phyloP scores from a whole-genome alignment of 140 eudicot genomes.

The Ambrosia hybrid region DNA sequence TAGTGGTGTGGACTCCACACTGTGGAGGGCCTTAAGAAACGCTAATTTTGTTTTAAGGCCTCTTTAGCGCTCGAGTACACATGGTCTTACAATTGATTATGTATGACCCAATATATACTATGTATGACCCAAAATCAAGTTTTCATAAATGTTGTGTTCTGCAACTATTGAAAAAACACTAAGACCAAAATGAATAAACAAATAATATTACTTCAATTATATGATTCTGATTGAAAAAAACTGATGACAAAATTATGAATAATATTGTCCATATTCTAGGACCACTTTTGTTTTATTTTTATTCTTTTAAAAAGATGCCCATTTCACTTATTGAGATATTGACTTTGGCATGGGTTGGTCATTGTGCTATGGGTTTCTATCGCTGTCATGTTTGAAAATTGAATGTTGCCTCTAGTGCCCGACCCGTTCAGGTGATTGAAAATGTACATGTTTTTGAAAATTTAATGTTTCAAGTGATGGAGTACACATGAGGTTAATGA shows the following conservation, averaged over 20 bases:
- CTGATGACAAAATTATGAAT: neutral
- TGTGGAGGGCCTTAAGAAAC: no score
- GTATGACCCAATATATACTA: no score
- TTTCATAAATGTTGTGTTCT: neutral
- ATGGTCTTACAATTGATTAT: no score
- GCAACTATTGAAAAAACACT: neutral
- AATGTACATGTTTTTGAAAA: neutral
- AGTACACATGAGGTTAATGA: slow-evolving; percentile 23
- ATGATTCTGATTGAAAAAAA: neutral
- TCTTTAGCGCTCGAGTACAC: no score
- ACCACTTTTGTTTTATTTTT: slow-evolving; percentile 4
- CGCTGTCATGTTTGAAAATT: slow-evolving; percentile 26
- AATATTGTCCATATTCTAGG: slow-evolving; percentile 13
- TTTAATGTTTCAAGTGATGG: neutral
- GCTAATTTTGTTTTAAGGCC: no score
- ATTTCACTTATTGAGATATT: slow-evolving; percentile 8
- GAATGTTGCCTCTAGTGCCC: slow-evolving; percentile 14
- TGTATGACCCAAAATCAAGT: no score
- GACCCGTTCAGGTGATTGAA: neutral
- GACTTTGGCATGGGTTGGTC: slow-evolving; percentile 19
- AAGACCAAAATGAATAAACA: neutral
- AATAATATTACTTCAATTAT: neutral
- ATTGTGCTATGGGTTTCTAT: slow-evolving; percentile 25
- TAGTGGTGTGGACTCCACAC: no score
- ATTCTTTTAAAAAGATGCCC: neutral